Conservation (phyloP, 2,329 filamentous ascomycete species). For the Arthrobotrys musiformis region DNA sequence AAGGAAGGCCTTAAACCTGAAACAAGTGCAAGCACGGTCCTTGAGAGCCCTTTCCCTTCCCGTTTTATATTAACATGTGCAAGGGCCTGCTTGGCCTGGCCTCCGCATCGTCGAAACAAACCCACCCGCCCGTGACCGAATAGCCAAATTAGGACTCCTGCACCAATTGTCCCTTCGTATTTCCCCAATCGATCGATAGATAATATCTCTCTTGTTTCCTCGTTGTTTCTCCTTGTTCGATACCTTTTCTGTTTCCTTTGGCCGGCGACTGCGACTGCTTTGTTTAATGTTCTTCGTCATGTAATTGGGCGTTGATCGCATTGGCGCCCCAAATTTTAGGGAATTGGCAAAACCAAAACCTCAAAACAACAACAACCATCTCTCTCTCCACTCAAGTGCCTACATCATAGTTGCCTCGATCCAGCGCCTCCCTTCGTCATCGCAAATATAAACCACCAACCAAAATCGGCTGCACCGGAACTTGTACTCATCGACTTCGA, state of each 20-base stretch:
- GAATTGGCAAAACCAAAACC: conserved; percentile 15
- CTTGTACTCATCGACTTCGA: background rate
- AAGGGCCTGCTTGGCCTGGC: conserved; percentile 10
- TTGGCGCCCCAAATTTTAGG: conserved; percentile 16
- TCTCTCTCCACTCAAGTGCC: conserved; percentile 26
- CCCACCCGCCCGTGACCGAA: conserved; percentile 26
- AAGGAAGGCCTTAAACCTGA: conserved; percentile 32
- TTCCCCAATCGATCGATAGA: background rate
- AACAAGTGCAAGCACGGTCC: conserved; percentile 39
- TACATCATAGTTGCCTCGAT: conserved; percentile 22
- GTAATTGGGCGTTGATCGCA: background rate
- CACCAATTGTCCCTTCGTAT: conserved; percentile 9
- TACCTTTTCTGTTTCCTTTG: conserved; percentile 10
- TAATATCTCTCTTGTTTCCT: background rate
- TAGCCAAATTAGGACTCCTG: conserved; percentile 9
- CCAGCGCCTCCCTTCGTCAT: conserved; percentile 31
- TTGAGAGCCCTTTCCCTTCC: conserved; percentile 11
- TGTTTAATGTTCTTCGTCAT: conserved; percentile 18
- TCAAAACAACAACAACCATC: conserved; percentile 35
- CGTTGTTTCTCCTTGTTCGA: background rate
- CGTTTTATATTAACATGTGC: conserved; percentile 13
- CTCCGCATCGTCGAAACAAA: conserved; percentile 1
- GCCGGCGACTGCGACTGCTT: background rate
- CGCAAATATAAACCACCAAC: background rate
- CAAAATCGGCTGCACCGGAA: conserved; percentile 23